Conservation (phyloP, 2,329 filamentous ascomycete species). For the Rosellinia necatrix region DNA sequence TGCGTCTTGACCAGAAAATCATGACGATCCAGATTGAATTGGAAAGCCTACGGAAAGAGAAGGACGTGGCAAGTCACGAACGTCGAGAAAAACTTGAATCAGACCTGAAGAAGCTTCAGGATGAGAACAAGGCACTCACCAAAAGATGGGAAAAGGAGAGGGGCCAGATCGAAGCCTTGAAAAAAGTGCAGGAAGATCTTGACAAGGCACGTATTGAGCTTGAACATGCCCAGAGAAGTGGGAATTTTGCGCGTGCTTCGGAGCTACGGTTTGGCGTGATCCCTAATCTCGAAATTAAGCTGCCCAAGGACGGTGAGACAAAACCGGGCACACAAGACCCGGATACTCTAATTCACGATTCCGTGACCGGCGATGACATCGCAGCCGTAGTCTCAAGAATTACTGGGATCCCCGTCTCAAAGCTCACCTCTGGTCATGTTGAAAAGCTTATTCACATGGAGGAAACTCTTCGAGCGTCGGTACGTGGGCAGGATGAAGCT, state of each 20-base stretch:
- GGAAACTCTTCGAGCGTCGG: constrained; percentile 78
- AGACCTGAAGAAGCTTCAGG: constrained; percentile 75
- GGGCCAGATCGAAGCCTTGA: constrained; percentile 82
- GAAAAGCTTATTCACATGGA: constrained; percentile 98
- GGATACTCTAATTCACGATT: constrained; percentile 81
- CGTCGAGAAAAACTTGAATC: constrained; percentile 83
- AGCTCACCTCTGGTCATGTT: constrained; percentile 89
- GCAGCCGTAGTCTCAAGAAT: constrained; percentile 87
- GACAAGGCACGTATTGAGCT: constrained; percentile 85
- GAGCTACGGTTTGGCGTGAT: constrained; percentile 90
- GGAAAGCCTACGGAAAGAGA: constrained; percentile 92
- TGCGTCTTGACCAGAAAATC: constrained; percentile 88
- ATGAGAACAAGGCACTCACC: constrained; percentile 74
- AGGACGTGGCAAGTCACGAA: constrained; percentile 85
- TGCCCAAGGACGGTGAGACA: constrained; percentile 73
- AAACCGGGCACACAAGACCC: constrained; percentile 38
- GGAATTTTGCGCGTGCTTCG: constrained; percentile 88
- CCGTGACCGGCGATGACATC: constrained; percentile 94
- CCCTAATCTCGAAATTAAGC: constrained; percentile 75
- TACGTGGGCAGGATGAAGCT: constrained; percentile 93
- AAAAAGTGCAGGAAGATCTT: constrained; percentile 84
- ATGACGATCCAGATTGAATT: constrained; percentile 98
- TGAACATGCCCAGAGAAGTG: constrained; percentile 83
- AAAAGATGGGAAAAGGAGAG: constrained; percentile 91
- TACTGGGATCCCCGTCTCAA: constrained; percentile 90